Conservation (phyloP, 2,329 filamentous ascomycete genomes). For the Aspergillus latus region DNA sequence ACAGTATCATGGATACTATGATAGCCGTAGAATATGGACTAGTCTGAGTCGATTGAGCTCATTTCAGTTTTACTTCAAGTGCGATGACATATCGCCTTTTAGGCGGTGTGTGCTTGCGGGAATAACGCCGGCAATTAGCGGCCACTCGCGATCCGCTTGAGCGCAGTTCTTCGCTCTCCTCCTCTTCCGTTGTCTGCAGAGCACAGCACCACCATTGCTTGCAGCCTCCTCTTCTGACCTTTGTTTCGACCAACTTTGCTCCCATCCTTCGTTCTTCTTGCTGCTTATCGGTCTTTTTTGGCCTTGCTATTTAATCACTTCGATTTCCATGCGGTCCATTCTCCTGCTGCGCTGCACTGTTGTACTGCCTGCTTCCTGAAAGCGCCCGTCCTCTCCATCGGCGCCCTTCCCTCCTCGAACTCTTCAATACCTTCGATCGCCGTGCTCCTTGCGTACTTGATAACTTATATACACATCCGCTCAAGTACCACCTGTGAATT, state of each 20-base stretch:
- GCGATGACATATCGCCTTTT: too few relatives aligned
- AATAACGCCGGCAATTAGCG: conserved; percentile 20
- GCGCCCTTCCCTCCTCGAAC: conserved; percentile 7
- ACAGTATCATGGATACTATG: neutral
- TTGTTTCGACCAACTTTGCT: conserved; percentile 3
- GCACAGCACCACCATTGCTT: conserved; percentile 5
- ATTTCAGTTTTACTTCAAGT: too few relatives aligned
- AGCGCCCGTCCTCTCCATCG: conserved; percentile 23
- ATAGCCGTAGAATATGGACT: too few relatives aligned
- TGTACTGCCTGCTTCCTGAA: conserved; percentile 35
- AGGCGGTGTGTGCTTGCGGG: conserved; percentile 8
- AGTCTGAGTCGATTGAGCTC: too few relatives aligned
- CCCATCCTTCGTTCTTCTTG: conserved; percentile 12
- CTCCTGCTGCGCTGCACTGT: conserved; percentile 33
- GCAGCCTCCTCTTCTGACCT: conserved; percentile 8
- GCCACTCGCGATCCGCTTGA: conserved; percentile 7
- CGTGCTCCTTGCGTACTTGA: neutral
- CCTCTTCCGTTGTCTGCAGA: conserved; percentile 12
- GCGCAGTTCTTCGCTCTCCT: conserved; percentile 17
- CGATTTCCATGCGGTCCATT: conserved; percentile 34
- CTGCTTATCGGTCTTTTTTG: conserved; percentile 9
- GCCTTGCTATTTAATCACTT: conserved; percentile 20
- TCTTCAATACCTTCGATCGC: conserved; percentile 20
- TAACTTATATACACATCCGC: conserved; percentile 7
- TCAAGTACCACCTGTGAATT: conserved; percentile 14